Evolutionary conservation across 192 early-diverging fungal genomes (phyloP), one percentile per base, ranked within the genome.

Genomic region (Piromyces finnis): DNA sequence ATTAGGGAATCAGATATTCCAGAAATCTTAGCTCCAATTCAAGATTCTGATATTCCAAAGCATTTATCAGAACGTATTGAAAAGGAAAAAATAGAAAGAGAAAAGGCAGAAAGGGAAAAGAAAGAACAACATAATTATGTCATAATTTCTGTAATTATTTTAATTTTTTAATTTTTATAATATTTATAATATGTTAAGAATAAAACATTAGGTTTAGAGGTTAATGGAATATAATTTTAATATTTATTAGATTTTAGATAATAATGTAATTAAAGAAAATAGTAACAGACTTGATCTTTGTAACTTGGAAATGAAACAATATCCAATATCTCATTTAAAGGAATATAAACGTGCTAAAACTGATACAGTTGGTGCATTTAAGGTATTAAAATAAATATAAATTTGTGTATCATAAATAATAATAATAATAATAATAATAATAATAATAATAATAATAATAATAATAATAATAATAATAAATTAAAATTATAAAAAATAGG

Each of bases 221-320:
- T n/a, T 28, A 29, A 29, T 30, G 26, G 29, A 36, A 18, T 37
- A 18, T 3, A 41, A 0, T 82, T 5, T 18, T 26, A 11, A 28
- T 28, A n/a, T n/a, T 11, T 22, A 27, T 27, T 83, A 90, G 86
- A 85, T 96, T 5, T 84, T 93, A 5, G 88, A 89, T 39, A 92
- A 94, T 79, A 85, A 88, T 4, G 88, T 89, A 29, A 92, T 97
- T 81, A 81, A 83, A 36, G 81, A 84, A 14, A 93, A 98, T 84
- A 68, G 51, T 68, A 85, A 88, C 77, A 95, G 94, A 37, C 96
- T 97, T 85, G 98, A 99, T 81, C 88, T 98, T 51, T 90, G 90
- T 79, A 90, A 91, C 84, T 94, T 93, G 82, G 90, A 90, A 39
- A 68, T n/a, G 22, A 68, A 68, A n/a, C 51, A 68, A 68, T 68